Evolutionary conservation across 2,329 filamentous ascomycete genomes (phyloP).

Genomic region (Pezicula rhizophila): DNA sequence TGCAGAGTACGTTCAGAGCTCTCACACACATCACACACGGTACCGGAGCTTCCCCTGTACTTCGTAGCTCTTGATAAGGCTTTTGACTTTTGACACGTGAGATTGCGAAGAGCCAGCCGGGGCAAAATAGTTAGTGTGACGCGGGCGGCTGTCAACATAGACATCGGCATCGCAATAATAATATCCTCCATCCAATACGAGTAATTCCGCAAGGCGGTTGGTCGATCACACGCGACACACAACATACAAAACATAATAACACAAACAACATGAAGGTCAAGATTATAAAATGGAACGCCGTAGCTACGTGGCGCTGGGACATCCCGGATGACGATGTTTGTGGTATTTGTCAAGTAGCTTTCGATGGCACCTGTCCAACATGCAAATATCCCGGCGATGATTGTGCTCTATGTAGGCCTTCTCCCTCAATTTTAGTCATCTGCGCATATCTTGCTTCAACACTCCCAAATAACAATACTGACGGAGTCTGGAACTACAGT

Average conservation of each 20-base stretch:
- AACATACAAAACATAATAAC: background rate
- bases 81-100: too few species aligned
- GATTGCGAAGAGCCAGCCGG: too few species aligned
- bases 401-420: conserved; percentile 71
- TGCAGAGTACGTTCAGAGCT: too few species aligned
- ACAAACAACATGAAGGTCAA: conserved; percentile 75
- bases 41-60: too few species aligned
- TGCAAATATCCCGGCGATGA: conserved; percentile 98
- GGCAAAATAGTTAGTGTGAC: too few species aligned
- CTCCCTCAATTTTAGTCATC: background rate
- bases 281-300: conserved; percentile 86
- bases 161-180: too few species aligned
- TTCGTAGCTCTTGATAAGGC: too few species aligned
- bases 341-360: conserved; percentile 96
- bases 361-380: conserved; percentile 94
- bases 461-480: conserved; percentile 3
- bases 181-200: background rate
- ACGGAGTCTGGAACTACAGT: conserved; percentile 45
- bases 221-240: background rate
- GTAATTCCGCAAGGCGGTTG: background rate
- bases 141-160: too few species aligned
- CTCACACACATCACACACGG: too few species aligned
- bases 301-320: conserved; percentile 97
- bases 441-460: conserved; percentile 1
- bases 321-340: conserved; percentile 96